phyloP scores from a whole-genome alignment of 2,329 filamentous ascomycete species.

The Colletotrichum ledebouriae region DNA sequence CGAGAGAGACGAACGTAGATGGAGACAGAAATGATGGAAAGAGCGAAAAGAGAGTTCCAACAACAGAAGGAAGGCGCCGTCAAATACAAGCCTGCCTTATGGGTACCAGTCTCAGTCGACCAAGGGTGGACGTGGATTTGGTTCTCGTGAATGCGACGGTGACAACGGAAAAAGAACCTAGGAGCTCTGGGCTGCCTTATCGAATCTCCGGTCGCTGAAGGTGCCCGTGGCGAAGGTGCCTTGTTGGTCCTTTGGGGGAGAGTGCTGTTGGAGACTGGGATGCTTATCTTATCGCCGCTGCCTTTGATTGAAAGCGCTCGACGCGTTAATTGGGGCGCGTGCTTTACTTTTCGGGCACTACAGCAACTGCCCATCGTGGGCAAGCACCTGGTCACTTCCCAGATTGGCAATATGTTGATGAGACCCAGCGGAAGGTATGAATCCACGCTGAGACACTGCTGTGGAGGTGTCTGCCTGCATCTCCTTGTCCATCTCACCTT shows the following conservation, averaged over 20 bases:
- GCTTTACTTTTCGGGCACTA: conserved; percentile 20
- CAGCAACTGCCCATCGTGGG: conserved; percentile 6
- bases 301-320: conserved; percentile 20
- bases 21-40: conserved; percentile 1
- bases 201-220: conserved; percentile 1
- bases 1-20: background rate
- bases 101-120: background rate
- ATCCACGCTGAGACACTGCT: too few species aligned
- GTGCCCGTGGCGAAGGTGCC: conserved; percentile 10
- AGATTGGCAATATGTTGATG: background rate
- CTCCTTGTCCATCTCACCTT: too few species aligned
- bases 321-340: conserved; percentile 34
- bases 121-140: background rate
- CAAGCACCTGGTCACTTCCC: background rate
- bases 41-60: conserved; percentile 3
- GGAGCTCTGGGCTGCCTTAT: background rate
- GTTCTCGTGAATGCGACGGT: conserved; percentile 2
- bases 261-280: background rate
- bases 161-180: background rate
- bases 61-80: background rate
- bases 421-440: too few species aligned
- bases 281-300: conserved; percentile 35
- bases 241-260: background rate
- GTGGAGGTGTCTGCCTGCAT: too few species aligned
- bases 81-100: background rate